Evolutionary conservation across 169 alveolate genomes (phyloP), one percentile per base, ranked within the genome.

Genomic region (Plasmodium falciparum): DNA sequence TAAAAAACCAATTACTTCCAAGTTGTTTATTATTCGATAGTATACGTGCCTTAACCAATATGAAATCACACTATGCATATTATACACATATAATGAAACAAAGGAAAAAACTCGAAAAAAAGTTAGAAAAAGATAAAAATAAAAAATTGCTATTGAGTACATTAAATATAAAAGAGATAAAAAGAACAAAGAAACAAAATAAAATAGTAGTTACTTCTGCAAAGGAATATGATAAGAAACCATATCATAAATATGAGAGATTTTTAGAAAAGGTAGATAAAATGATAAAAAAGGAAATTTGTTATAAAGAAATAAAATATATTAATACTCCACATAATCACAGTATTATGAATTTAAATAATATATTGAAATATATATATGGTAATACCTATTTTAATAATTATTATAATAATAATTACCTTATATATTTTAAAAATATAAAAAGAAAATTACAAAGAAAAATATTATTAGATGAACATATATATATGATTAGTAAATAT

Each of bases 21-120:
- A 69, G 83, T 12, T 33, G 74, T 0, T 47, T 80, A 11, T 80
- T 54, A 12, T 80, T 69, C 24, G 90, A 80, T 62, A 80, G 90
- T 59, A 69, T 80, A 69, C 69, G 90, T 69, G 90, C 90, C 2
- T 80, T 67, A 54, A 80, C 90, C 50, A 80, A 80, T 61, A 80
- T 80, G n/a, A 80, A 80, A 50, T 56, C 90, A 13, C 83, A 80
- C 52, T 80, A 80, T 69, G 45, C 9, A 26, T 80, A 80, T 15
- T 80, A 69, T 72, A 13, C 54, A 3, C 20, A 49, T 70, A 56
- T 67, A 58, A 56, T 33, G 56, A 80, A 49, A 13, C 7, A 13
- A 62, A 17, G 20, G 43, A 33, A 20, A n/a, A 20, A 67, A 39
- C 56, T 67, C 63, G 43, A 50, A 54, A 56, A 65, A 22, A 65